Percentiles rank a stretch among this genome's conserved stretches.
phyloP scores from a whole-genome alignment of 768 basidiomycete genomes.

The Mycena latifolia region DNA sequence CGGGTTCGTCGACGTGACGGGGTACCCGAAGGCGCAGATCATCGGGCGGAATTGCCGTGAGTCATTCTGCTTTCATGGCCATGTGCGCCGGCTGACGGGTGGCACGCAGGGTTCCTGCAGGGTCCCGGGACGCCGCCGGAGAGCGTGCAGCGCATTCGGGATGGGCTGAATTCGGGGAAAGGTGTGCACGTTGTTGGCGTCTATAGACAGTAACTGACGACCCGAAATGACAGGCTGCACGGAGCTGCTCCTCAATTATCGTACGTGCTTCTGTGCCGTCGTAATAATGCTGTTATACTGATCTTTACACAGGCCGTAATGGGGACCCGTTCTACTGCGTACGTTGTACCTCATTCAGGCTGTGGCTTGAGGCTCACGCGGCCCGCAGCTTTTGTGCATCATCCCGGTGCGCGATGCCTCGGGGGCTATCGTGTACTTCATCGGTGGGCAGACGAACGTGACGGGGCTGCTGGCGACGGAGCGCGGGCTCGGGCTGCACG shows the following conservation, averaged over 20 bases:
- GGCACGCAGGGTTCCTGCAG: conserved; percentile 27
- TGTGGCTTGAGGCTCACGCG: neutral
- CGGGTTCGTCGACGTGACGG: conserved; percentile 34
- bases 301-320: conserved; percentile 17
- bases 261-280: conserved; percentile 9
- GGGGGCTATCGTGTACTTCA: conserved; percentile 33
- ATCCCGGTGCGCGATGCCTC: conserved; percentile 32
- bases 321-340: conserved; percentile 37
- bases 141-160: conserved; percentile 33
- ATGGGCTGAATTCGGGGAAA: conserved; percentile 35
- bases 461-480: conserved; percentile 32
- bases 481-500: conserved; percentile 16
- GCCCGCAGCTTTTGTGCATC: conserved; percentile 33
- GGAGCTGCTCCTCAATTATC: conserved; percentile 33
- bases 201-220: neutral
- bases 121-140: conserved; percentile 33
- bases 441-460: conserved; percentile 37
- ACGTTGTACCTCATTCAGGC: neutral
- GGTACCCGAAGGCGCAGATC: conserved; percentile 28
- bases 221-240: conserved; percentile 30
- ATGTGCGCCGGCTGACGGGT: neutral
- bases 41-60: conserved; percentile 34
- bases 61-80: neutral
- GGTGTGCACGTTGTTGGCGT: neutral
- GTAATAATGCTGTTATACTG: neutral